A percentile compares a stretch with the other conserved stretches of the same genome.
Conservation (phyloP, 2,329 filamentous ascomycete species). For the Dactylonectria macrodidyma region DNA sequence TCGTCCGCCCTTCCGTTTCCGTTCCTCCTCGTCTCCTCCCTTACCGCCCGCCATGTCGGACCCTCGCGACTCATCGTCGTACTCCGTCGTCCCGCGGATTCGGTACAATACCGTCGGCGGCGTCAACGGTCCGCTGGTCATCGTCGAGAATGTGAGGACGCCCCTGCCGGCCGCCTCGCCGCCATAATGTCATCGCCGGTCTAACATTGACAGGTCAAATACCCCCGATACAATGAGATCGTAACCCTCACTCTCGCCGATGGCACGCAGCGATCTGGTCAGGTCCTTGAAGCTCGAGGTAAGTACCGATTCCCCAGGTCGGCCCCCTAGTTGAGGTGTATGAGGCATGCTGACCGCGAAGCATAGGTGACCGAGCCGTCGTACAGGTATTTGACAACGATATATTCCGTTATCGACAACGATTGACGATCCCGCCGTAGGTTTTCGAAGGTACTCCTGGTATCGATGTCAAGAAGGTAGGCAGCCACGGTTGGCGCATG, state of each 20-base stretch:
- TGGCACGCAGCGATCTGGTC: constrained; percentile 92
- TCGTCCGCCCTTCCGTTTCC: constrained; percentile 35
- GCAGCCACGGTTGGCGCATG: constrained; percentile 34
- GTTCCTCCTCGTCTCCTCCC: constrained; percentile 34
- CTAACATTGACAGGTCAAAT: constrained; percentile 83
- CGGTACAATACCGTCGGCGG: constrained; percentile 99
- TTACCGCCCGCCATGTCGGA: constrained; percentile 64
- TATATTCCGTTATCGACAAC: constrained; percentile 25
- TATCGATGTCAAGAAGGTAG: constrained; percentile 98
- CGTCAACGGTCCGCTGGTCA: constrained; percentile 97
- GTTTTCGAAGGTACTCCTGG: constrained; percentile 98
- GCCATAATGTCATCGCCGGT: constrained; percentile 27
- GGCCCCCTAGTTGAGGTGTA: constrained; percentile 27
- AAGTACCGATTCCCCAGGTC: constrained; percentile 43
- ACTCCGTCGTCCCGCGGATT: constrained; percentile 74
- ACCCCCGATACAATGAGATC: constrained; percentile 97
- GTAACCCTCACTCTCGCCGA: constrained; percentile 96
- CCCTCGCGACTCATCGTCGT: constrained; percentile 72
- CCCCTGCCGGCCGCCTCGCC: constrained; percentile 13
- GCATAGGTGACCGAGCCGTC: constrained; percentile 87
- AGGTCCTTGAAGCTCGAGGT: constrained; percentile 98
- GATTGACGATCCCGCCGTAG: constrained; percentile 62
- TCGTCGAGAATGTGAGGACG: constrained; percentile 87
- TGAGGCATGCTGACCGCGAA: constrained; percentile 39
- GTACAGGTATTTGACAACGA: constrained; percentile 79